A percentile compares a stretch with the other conserved stretches of the same genome.
Evolutionary conservation across 257 asterid genomes (phyloP).

Genomic region (Lycium barbarum): DNA sequence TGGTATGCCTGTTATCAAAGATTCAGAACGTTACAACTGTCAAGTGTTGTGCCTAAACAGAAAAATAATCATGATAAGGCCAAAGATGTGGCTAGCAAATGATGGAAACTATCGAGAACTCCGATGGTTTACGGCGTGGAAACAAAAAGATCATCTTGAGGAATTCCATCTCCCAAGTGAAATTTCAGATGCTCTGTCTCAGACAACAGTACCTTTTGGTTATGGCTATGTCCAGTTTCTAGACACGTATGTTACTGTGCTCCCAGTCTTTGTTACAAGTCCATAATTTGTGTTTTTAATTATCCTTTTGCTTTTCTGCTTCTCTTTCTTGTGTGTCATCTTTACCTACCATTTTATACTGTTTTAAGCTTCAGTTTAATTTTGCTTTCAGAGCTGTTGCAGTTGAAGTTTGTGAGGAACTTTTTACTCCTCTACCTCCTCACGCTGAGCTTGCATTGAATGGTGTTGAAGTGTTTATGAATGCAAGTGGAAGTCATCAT

Average conservation of each 20-base stretch:
- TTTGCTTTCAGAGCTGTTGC: conserved; percentile 80
- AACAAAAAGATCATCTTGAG: conserved; percentile 70
- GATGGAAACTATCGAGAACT: conserved; percentile 91
- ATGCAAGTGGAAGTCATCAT: conserved; percentile 99
- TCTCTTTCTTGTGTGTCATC: background rate
- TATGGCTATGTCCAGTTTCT: conserved; percentile 82
- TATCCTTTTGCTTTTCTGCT: background rate
- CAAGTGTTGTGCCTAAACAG: conserved; percentile 85
- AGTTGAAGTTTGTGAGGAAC: conserved; percentile 97
- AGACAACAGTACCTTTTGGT: conserved; percentile 81
- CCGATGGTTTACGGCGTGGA: conserved; percentile 97
- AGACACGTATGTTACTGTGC: conserved; percentile 68
- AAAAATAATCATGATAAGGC: conserved; percentile 87
- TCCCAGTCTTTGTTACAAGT: background rate
- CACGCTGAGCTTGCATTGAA: conserved; percentile 93
- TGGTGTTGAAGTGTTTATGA: conserved; percentile 94
- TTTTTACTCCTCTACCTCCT: conserved; percentile 88
- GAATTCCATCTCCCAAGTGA: conserved; percentile 79
- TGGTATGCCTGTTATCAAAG: conserved; percentile 92
- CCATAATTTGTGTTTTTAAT: background rate
- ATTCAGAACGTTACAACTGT: conserved; percentile 88
- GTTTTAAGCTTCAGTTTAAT: conserved; percentile 27
- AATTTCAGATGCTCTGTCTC: conserved; percentile 72
- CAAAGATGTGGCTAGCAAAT: conserved; percentile 95
- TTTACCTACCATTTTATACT: conserved; percentile 22